Evolutionary conservation across 2,329 filamentous ascomycete species (phyloP).

Genomic region (Fonsecaea nubica): DNA sequence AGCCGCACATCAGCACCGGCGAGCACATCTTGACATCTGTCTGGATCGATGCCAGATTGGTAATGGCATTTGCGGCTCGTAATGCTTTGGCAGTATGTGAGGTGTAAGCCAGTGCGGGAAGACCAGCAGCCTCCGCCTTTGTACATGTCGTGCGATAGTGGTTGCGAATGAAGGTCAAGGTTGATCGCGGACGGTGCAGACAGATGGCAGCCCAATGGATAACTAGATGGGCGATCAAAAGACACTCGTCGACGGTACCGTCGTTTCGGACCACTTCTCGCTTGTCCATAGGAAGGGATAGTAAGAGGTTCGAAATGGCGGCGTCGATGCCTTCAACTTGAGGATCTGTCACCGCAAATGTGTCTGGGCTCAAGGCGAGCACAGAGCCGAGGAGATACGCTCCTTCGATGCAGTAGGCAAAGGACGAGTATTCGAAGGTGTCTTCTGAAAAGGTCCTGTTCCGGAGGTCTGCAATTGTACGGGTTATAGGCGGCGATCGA

Average conservation of each 20-base stretch:
- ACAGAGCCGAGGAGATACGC: slow-evolving; percentile 79
- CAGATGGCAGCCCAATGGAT: slow-evolving; percentile 66
- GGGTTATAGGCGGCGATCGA: slow-evolving; percentile 64
- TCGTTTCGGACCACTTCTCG: slow-evolving; percentile 71
- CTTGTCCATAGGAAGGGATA: slow-evolving; percentile 77
- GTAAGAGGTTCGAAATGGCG: slow-evolving; percentile 73
- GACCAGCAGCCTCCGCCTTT: slow-evolving; percentile 47
- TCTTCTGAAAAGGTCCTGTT: slow-evolving; percentile 75
- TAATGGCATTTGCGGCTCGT: slow-evolving; percentile 77
- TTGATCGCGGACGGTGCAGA: slow-evolving; percentile 79
- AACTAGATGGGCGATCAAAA: slow-evolving; percentile 49
- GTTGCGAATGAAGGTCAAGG: slow-evolving; percentile 66
- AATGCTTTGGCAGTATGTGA: slow-evolving; percentile 70
- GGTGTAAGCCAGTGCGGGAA: slow-evolving; percentile 38
- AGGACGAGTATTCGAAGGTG: slow-evolving; percentile 77
- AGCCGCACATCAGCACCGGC: slow-evolving; percentile 81
- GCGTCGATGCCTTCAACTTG: slow-evolving; percentile 65
- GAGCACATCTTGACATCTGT: slow-evolving; percentile 72
- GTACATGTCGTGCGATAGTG: slow-evolving; percentile 71
- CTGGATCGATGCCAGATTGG: slow-evolving; percentile 69
- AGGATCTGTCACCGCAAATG: slow-evolving; percentile 46
- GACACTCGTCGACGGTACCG: slow-evolving; percentile 74
- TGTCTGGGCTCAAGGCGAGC: slow-evolving; percentile 55
- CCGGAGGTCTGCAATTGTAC: slow-evolving; percentile 64
- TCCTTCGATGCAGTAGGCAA: slow-evolving; percentile 82